These are phyloP conservation scores for Gymnopus androsaceus DNA, from an alignment of 1,284 basidiomycete species.

Conservation along the genomic window DNA sequence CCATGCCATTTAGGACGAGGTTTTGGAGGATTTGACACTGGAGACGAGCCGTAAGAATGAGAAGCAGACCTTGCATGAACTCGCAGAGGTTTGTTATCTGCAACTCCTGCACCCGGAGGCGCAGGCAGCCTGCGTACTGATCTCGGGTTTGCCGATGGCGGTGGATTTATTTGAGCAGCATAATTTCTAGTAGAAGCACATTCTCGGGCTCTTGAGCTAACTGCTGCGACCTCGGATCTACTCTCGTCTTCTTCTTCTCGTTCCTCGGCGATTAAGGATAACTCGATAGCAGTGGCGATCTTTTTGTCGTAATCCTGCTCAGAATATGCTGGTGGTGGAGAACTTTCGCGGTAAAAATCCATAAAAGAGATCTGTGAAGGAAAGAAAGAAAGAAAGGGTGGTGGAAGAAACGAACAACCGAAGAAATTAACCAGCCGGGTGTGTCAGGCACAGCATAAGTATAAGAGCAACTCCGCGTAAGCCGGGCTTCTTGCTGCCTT, in stretches of 20 bases:
- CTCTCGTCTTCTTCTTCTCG: constrained; percentile 42
- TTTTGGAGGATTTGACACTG: not conserved
- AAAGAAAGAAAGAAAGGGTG: not conserved
- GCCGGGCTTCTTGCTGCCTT: not conserved
- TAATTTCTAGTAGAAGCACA: constrained; percentile 24
- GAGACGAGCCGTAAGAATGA: not conserved
- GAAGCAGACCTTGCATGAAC: constrained; percentile 7
- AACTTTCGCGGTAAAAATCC: constrained; percentile 23
- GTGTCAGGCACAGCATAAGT: constrained; percentile 1
- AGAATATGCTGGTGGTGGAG: constrained; percentile 51
- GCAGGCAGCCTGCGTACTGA: not conserved
- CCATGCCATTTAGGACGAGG: constrained; percentile 10
- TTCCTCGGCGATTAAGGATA: constrained; percentile 31
- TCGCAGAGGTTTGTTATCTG: not conserved
- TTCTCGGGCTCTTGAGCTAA: constrained; percentile 35
- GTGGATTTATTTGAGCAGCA: not conserved
- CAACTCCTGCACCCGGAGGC: not conserved
- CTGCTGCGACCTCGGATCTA: constrained; percentile 47
- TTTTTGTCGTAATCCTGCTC: constrained; percentile 62
- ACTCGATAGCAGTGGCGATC: constrained; percentile 38
- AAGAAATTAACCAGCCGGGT: not conserved
- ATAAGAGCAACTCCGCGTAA: not conserved
- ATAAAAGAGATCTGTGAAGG: constrained; percentile 1
- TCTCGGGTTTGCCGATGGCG: not conserved
- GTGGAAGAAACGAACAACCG: not conserved